Base-by-base conservation (phyloP, 176 grass and related monocot genomes). In the Thalia dealbata region DNA sequence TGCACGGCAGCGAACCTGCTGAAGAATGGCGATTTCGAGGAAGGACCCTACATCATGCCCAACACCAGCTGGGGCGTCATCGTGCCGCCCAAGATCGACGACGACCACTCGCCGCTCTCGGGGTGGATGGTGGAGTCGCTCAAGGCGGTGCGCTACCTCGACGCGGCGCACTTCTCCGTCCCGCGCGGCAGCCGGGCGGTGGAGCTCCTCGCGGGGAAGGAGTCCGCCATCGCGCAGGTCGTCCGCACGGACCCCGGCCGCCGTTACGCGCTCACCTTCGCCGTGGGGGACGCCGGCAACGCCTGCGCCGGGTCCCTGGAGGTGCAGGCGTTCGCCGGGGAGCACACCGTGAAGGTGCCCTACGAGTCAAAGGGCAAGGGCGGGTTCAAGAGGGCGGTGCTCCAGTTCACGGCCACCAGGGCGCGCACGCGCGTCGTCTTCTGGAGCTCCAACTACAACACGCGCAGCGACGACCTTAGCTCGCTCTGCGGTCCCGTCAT, bases 51-150 rank as follows among this genome's bases (percentile, higher is more conserved):
- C 88, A 91, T 96, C 48, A 75, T 96, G 71, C 88, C 92, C 52
- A 87, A 83, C 54, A 96, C 86, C 0, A 89, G 41, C 14, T 96
- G 92, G 81, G 92, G 92, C 7, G 92, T 96, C 73, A 84, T 96
- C 61, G 76, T 96, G 38, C 92, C 92, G 14, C 71, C 92, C 11
- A 10, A 41, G 1, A 64, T 71, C 51, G 88, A 81, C 30, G 92
- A 96, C 58, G 86, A 87, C 14, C 92, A 91, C 82, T 96, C 84
- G 61, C 86, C 92, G 35, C 52, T 96, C 25, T 81, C 92, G 0
- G 92, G 92, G 10, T 96, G 92, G 92, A 96, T 87, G 86, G 86
- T 96, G 50, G 88, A 89, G 56, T 96, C 88, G n/a, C 84, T 89
- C 72, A 96, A 96, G 88, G 92, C 88, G 0, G 64, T 96, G 18